Evolutionary conservation across 345 rosid species (phyloP).

Genomic region (Citrus sinensis): DNA sequence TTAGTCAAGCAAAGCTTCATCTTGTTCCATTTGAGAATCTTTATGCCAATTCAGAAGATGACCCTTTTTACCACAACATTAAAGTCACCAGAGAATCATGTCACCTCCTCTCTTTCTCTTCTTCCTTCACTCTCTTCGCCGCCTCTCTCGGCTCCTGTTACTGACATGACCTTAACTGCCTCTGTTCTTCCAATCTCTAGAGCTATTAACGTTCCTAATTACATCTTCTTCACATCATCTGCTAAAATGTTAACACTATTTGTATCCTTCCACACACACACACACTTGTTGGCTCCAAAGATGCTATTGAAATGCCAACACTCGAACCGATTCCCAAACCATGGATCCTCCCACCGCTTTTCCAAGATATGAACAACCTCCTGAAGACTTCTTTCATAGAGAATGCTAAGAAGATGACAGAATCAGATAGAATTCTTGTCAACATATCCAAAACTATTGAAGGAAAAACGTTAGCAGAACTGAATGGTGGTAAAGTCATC

Average conservation of each 20-base stretch:
- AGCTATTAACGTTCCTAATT: constrained; percentile 30
- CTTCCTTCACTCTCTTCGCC: constrained; percentile 28
- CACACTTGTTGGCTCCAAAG: not conserved
- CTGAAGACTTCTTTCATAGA: constrained; percentile 11
- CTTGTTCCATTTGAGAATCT: not conserved
- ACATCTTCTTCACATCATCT: constrained; percentile 41
- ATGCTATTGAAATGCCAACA: constrained; percentile 12
- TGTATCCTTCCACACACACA: constrained; percentile 23
- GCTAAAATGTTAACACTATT: constrained; percentile 39
- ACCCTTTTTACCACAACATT: constrained; percentile 34
- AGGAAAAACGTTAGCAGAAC: constrained; percentile 8
- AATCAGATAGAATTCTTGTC: constrained; percentile 22
- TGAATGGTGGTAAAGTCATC: constrained; percentile 20
- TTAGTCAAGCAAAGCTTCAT: constrained; percentile 12
- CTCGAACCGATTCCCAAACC: constrained; percentile 20
- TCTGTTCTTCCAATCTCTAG: constrained; percentile 25
- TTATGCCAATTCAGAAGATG: constrained; percentile 8
- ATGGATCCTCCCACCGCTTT: constrained; percentile 25
- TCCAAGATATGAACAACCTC: not conserved
- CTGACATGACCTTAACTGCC: constrained; percentile 36
- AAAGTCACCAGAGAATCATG: constrained; percentile 25
- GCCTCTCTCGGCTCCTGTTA: constrained; percentile 28
- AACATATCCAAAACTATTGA: constrained; percentile 23
- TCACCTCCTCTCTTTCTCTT: constrained; percentile 24
- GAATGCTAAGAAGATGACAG: constrained; percentile 21